Conservation (phyloP, 2,329 filamentous ascomycete genomes). For the Penicillium sclerotiorum region DNA sequence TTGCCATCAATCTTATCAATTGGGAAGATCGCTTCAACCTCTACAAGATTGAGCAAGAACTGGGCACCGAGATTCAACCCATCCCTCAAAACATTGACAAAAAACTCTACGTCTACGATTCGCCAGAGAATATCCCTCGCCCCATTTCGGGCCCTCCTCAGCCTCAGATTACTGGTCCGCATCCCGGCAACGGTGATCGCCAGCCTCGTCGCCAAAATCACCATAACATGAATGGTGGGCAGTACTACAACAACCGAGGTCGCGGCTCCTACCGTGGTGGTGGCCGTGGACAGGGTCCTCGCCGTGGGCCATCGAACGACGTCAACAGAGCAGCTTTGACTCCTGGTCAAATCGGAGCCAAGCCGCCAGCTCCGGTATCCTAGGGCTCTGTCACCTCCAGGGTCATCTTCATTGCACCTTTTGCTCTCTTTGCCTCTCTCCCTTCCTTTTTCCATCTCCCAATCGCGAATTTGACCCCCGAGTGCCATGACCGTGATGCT, state of each 20-base stretch:
- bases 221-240: constrained; percentile 35
- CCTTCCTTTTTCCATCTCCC: too few relatives aligned
- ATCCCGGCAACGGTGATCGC: constrained; percentile 31
- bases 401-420: background rate
- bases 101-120: constrained; percentile 96
- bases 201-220: constrained; percentile 38
- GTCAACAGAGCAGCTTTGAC: constrained; percentile 29
- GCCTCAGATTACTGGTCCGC: constrained; percentile 22
- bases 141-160: constrained; percentile 65
- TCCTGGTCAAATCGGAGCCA: constrained; percentile 32
- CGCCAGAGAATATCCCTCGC: constrained; percentile 89
- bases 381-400: constrained; percentile 14
- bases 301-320: constrained; percentile 40
- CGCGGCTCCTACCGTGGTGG: constrained; percentile 48
- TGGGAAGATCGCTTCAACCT: constrained; percentile 99
- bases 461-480: background rate
- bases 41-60: constrained; percentile 96
- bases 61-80: constrained; percentile 96
- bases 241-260: constrained; percentile 42
- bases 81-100: constrained; percentile 95
- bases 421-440: too few relatives aligned
- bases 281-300: constrained; percentile 47
- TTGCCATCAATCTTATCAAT: constrained; percentile 98
- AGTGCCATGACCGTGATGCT: background rate
- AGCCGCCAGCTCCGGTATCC: constrained; percentile 35